These are phyloP conservation scores for Boletus bicolor DNA, from an alignment of 768 basidiomycete species.

Conservation along the genomic window DNA sequence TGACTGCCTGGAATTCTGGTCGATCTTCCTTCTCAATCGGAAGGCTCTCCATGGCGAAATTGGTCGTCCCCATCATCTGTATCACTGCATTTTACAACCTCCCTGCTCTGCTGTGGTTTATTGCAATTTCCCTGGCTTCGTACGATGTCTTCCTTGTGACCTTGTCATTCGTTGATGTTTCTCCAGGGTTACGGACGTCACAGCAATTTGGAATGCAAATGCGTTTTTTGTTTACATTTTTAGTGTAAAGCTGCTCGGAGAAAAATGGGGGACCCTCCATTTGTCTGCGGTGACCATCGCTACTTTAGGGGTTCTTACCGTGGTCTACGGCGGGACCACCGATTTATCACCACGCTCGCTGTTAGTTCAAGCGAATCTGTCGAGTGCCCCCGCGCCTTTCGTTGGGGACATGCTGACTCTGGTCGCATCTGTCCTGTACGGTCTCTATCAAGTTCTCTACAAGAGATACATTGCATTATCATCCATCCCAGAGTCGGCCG, in stretches of 20 bases:
- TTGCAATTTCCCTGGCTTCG: slow-evolving; percentile 66
- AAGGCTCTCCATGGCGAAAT: slow-evolving; percentile 32
- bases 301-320: slow-evolving; percentile 72
- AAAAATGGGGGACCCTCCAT: slow-evolving; percentile 60
- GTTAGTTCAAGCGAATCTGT: neutral
- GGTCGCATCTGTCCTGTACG: slow-evolving; percentile 67
- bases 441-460: slow-evolving; percentile 81
- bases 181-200: slow-evolving; percentile 75
- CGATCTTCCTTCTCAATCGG: slow-evolving; percentile 1
- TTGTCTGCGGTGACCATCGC: slow-evolving; percentile 76
- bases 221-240: slow-evolving; percentile 91
- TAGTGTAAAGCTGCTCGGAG: slow-evolving; percentile 64
- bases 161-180: slow-evolving; percentile 6
- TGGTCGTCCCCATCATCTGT: slow-evolving; percentile 29
- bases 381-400: slow-evolving; percentile 48
- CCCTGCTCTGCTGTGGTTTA: slow-evolving; percentile 75
- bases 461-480: slow-evolving; percentile 74
- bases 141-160: slow-evolving; percentile 36
- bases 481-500: slow-evolving; percentile 51
- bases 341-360: slow-evolving; percentile 23
- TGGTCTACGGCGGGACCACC: slow-evolving; percentile 75
- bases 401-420: slow-evolving; percentile 75
- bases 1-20: slow-evolving; percentile 9
- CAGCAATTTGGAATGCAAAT: slow-evolving; percentile 85
- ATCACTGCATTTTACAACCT: slow-evolving; percentile 49